A percentile compares a stretch with the other conserved stretches of the same genome.
These are phyloP conservation scores for Echeveria elegans DNA, from an alignment of 164 flowering plant genomes.

Conservation along the genomic window DNA sequence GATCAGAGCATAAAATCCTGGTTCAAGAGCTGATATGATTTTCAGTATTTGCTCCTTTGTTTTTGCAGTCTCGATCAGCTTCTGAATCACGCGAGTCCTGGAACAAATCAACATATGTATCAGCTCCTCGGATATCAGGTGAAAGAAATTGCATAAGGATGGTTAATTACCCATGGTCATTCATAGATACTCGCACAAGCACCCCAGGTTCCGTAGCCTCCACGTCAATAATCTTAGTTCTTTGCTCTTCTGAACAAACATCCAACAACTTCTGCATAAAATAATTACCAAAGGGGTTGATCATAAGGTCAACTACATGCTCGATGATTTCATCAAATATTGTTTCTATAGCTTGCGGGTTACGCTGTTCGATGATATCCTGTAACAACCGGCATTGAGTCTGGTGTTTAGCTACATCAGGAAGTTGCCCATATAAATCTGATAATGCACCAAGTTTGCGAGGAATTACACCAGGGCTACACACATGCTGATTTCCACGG, in stretches of 20 bases:
- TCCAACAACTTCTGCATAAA: conserved; percentile 79
- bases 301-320: conserved; percentile 66
- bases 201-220: conserved; percentile 40
- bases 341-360: conserved; percentile 31
- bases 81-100: conserved; percentile 6
- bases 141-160: background rate
- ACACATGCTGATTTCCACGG: conserved; percentile 12
- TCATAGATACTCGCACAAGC: conserved; percentile 57
- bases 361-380: conserved; percentile 50
- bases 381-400: conserved; percentile 72
- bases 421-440: conserved; percentile 38
- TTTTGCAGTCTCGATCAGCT: conserved; percentile 1
- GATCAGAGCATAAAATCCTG: conserved; percentile 2
- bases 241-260: conserved; percentile 68
- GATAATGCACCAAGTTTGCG: conserved; percentile 24
- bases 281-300: conserved; percentile 84
- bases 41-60: background rate
- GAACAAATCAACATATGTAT: background rate
- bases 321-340: conserved; percentile 56
- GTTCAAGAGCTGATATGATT: background rate
- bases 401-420: conserved; percentile 65
- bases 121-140: background rate
- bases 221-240: conserved; percentile 36
- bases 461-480: conserved; percentile 17
- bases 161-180: conserved; percentile 63